Percentiles rank a stretch among this genome's conserved stretches.
Conservation (phyloP, 345 rosid species). For the Hibiscus tridactylites region DNA sequence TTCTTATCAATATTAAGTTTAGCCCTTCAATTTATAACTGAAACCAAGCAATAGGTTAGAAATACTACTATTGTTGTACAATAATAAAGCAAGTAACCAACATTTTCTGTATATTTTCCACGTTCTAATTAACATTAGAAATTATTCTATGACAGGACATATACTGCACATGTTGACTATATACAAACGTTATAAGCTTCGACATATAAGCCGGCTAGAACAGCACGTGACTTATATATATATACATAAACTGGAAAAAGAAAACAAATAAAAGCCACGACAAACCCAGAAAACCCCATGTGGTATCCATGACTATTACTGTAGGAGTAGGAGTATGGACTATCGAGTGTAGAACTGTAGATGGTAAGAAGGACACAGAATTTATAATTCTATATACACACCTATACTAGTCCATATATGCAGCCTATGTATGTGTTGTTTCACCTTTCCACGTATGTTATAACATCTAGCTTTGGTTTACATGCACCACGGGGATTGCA, state of each 20-base stretch:
- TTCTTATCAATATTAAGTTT: not conserved
- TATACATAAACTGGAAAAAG: not conserved
- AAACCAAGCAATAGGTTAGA: not conserved
- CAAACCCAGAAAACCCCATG: conserved; percentile 1
- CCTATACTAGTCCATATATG: not conserved
- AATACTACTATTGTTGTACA: not conserved
- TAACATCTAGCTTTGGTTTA: conserved; percentile 8
- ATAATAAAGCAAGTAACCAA: not conserved
- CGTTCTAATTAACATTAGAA: not conserved
- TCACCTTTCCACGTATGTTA: not conserved
- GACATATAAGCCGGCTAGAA: not conserved
- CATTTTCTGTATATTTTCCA: not conserved
- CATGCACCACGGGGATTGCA: conserved; percentile 52
- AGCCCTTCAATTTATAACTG: not conserved
- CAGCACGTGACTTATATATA: not conserved
- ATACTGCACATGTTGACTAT: not conserved
- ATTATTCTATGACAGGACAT: not conserved
- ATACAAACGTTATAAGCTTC: not conserved
- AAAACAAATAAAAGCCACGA: not conserved
- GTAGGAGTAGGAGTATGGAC: too few relatives aligned
- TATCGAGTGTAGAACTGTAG: not conserved
- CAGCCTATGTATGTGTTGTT: not conserved
- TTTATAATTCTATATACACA: conserved; percentile 4
- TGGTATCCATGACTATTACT: not conserved
- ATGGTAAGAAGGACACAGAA: not conserved